Conservation (phyloP, 371 early-diverging fungal species). For the Mortierella sp. region DNA sequence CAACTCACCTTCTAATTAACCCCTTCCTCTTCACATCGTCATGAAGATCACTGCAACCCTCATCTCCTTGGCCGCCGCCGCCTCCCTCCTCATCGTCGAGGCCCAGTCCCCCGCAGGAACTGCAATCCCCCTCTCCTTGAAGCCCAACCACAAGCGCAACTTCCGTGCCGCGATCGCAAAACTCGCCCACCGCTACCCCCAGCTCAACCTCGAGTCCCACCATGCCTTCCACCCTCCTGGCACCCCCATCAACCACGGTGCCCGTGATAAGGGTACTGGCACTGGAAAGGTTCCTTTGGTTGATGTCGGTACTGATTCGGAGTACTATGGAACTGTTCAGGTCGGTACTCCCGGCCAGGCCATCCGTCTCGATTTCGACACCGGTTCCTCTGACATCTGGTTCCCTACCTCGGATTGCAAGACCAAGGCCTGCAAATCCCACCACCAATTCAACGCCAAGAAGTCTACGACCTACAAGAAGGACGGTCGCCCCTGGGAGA, state of each 20-base stretch:
- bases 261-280: neutral
- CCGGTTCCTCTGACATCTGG: conserved; percentile 39
- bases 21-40: neutral
- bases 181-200: conserved; percentile 29
- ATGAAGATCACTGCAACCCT: conserved; percentile 34
- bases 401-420: conserved; percentile 19
- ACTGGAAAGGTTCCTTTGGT: conserved; percentile 28
- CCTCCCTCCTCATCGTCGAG: conserved; percentile 30
- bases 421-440: conserved; percentile 13
- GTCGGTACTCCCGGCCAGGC: conserved; percentile 77
- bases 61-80: conserved; percentile 39
- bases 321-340: conserved; percentile 67
- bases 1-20: neutral
- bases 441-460: conserved; percentile 48
- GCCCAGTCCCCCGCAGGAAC: conserved; percentile 19
- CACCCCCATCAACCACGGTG: neutral
- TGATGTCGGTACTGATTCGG: conserved; percentile 25
- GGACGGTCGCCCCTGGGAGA: conserved; percentile 50
- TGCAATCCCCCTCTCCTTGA: conserved; percentile 25
- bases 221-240: neutral
- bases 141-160: conserved; percentile 38
- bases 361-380: conserved; percentile 70
- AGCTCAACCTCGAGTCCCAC: conserved; percentile 8
- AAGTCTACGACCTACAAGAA: conserved; percentile 57
- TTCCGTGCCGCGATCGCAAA: conserved; percentile 27